These are phyloP conservation scores for Lanmaoa rubissima DNA, from an alignment of 768 basidiomycete genomes.

Conservation along the genomic window DNA sequence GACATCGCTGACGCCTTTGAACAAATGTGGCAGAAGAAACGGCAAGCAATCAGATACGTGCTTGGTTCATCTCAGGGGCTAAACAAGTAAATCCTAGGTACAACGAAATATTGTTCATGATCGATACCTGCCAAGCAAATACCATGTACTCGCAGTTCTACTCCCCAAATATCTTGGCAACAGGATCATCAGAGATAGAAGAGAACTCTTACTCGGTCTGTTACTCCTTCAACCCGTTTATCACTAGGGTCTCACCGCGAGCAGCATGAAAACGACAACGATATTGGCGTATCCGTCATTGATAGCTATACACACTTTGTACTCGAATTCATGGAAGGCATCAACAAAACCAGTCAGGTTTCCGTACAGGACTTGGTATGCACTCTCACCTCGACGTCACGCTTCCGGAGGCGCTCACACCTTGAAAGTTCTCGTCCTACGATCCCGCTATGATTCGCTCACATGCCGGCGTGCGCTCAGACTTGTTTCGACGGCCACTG, in stretches of 20 bases:
- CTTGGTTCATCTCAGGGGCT: not conserved
- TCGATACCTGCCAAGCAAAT: slow-evolving; percentile 97
- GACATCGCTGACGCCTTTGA: slow-evolving; percentile 98
- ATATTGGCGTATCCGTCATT: slow-evolving; percentile 94
- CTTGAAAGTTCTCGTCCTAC: slow-evolving; percentile 74
- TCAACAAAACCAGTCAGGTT: slow-evolving; percentile 84
- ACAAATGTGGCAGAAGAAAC: slow-evolving; percentile 97
- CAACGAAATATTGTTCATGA: slow-evolving; percentile 97
- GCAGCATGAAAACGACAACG: slow-evolving; percentile 90
- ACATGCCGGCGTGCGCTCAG: slow-evolving; percentile 84
- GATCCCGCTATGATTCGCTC: slow-evolving; percentile 77
- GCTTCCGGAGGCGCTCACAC: slow-evolving; percentile 6
- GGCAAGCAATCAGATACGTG: slow-evolving; percentile 44
- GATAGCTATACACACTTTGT: slow-evolving; percentile 93
- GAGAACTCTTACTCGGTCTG: slow-evolving; percentile 94
- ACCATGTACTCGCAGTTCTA: slow-evolving; percentile 93
- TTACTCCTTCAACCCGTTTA: not conserved
- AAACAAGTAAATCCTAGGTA: slow-evolving; percentile 51
- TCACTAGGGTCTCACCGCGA: not conserved
- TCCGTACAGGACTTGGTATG: slow-evolving; percentile 82
- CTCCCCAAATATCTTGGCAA: slow-evolving; percentile 89
- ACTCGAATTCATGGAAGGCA: slow-evolving; percentile 85
- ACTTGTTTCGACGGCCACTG: slow-evolving; percentile 72
- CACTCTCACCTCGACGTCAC: slow-evolving; percentile 7
- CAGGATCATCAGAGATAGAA: slow-evolving; percentile 78